phyloP scores from a whole-genome alignment of 768 basidiomycete species.

The Lactarius deliciosus region DNA sequence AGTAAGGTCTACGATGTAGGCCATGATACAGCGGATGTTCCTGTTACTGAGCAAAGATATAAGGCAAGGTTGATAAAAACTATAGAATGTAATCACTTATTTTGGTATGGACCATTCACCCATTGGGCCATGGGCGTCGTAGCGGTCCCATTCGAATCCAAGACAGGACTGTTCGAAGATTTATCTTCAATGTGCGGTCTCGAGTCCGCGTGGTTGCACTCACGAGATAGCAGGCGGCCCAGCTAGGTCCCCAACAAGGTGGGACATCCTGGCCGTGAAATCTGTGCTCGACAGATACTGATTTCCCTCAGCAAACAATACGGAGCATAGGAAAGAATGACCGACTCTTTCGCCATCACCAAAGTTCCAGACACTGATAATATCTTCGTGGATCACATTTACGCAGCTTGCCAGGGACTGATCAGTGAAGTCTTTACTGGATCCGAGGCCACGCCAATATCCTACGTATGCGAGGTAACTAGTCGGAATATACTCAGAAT shows the following conservation, averaged over 20 bases:
- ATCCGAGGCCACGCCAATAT: constrained; percentile 21
- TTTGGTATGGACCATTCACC: not conserved
- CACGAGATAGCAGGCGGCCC: not conserved
- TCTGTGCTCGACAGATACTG: constrained; percentile 12
- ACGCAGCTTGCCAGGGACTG: not conserved
- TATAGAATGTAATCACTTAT: not conserved
- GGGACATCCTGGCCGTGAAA: constrained; percentile 4
- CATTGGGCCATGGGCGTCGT: not conserved
- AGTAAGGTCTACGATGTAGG: constrained; percentile 22
- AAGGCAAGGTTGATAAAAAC: not conserved
- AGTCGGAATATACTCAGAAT: not conserved
- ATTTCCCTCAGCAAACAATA: not conserved
- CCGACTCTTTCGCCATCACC: not conserved
- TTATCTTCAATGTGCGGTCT: not conserved
- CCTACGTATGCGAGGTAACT: not conserved
- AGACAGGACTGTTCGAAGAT: not conserved
- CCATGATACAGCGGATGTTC: constrained; percentile 12
- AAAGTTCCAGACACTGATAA: constrained; percentile 8
- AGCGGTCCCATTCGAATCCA: not conserved
- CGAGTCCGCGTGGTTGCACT: not conserved
- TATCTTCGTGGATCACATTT: constrained; percentile 6
- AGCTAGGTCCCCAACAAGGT: constrained; percentile 2
- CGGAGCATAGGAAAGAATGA: not conserved
- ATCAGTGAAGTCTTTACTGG: constrained; percentile 1
- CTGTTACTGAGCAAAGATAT: not conserved